A percentile compares a stretch with the other conserved stretches of the same genome.
Conservation (phyloP, 176 grass and related monocot species). For the Oryza longistaminata region DNA sequence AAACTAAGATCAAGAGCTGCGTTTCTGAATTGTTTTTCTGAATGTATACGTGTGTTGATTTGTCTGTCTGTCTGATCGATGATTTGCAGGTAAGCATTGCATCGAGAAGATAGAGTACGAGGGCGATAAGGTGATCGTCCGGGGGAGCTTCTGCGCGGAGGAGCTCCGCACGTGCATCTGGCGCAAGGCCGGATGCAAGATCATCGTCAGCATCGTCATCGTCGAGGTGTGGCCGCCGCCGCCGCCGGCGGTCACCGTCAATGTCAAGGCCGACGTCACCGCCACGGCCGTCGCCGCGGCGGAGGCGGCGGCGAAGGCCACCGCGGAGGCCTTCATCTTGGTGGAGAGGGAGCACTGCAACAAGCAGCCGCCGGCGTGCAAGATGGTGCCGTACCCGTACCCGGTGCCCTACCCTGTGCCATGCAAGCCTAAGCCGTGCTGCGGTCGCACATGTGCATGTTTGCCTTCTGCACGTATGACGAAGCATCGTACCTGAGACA, state of each 20-base stretch:
- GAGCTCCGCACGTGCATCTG: slow-evolving; percentile 24
- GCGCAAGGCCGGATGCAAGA: slow-evolving; percentile 11
- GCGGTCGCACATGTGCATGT: no score
- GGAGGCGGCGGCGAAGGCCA: neutral
- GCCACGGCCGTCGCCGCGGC: no score
- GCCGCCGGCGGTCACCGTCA: neutral
- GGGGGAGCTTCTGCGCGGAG: slow-evolving; percentile 18
- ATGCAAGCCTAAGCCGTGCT: neutral
- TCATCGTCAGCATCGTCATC: neutral
- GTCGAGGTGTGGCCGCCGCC: neutral
- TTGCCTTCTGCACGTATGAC: no score
- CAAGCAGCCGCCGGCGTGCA: slow-evolving; percentile 20
- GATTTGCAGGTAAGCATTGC: slow-evolving; percentile 34
- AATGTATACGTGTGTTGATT: no score
- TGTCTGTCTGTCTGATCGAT: neutral
- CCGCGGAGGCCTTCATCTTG: neutral
- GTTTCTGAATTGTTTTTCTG: no score
- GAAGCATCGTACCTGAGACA: no score
- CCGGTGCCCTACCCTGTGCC: neutral
- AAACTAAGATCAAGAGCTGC: no score
- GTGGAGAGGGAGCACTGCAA: neutral
- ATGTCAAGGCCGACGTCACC: neutral
- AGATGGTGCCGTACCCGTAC: slow-evolving; percentile 28
- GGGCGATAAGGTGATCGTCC: slow-evolving; percentile 25
- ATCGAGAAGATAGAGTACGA: slow-evolving; percentile 50